Conservation (phyloP, 805 yeast species). For the Cyberlindnera americana region DNA sequence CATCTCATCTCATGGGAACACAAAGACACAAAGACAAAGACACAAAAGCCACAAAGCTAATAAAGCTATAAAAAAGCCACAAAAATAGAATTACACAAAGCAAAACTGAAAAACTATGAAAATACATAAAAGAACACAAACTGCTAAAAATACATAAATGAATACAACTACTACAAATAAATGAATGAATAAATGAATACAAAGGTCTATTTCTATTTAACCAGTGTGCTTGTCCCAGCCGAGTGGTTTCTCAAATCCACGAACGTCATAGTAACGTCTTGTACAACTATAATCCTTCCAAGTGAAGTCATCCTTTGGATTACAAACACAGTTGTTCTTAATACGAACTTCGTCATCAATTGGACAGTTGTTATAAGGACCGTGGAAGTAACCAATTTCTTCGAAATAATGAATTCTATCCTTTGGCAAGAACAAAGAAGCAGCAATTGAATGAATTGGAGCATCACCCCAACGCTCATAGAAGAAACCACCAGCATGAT, state of each 20-base stretch:
- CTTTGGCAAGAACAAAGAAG: constrained; percentile 67
- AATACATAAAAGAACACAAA: too few species aligned
- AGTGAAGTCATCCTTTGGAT: constrained; percentile 68
- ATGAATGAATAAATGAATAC: not conserved
- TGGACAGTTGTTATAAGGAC: constrained; percentile 79
- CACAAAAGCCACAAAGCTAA: too few species aligned
- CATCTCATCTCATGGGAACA: too few species aligned
- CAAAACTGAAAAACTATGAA: too few species aligned
- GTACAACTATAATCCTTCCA: constrained; percentile 76
- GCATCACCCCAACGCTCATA: constrained; percentile 96
- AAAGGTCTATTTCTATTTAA: constrained; percentile 27
- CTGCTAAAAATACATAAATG: not conserved
- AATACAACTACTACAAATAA: not conserved
- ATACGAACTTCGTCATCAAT: constrained; percentile 57
- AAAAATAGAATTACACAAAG: too few species aligned
- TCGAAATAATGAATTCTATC: constrained; percentile 75
- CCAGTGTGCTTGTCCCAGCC: constrained; percentile 65
- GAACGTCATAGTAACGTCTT: constrained; percentile 53
- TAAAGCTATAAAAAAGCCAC: too few species aligned
- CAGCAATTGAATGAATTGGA: constrained; percentile 88
- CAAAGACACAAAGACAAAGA: too few species aligned
- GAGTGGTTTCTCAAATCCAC: constrained; percentile 53
- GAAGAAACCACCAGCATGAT: constrained; percentile 85
- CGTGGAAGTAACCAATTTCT: constrained; percentile 82
- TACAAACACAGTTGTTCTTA: constrained; percentile 66